Evolutionary conservation across 1,284 basidiomycete species (phyloP), one percentile per base, ranked within the genome.

Genomic region (Microstroma glucosiphilum): DNA sequence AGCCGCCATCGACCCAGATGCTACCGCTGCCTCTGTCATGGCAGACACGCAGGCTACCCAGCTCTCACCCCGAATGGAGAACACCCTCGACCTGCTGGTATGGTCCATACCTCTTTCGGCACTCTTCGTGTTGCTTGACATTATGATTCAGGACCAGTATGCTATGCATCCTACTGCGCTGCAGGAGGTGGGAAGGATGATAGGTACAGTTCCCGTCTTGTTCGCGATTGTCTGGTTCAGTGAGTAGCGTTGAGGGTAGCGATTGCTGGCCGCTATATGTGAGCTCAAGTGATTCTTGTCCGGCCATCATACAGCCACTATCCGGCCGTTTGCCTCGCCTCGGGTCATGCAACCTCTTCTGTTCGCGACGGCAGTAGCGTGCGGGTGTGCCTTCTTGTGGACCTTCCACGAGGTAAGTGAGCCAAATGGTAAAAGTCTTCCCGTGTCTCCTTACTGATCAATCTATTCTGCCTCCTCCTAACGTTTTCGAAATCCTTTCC

Each of bases 131-230:
- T 57, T 79, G 54, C 53, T 79, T 55, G 75, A 75, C 60, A 65
- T 79, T 23, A 62, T 78, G 43, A 73, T 78, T 17, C 64, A 74
- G 56, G 75, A 79, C 65, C 77, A 79, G 64, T 79, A 79, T 54
- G 69, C 70, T 13, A 63, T 70, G 60, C 72, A 73, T 1, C 66
- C 70, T 0, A 67, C 69, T 4, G 26, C 68, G 3, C 12, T 57
- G 3, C 63, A 66, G 51, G 71, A 78, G 55, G 40, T 59, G 2
- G 57, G 46, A 13, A 63, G 71, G 30, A 37, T 76, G 55, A 15
- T 61, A 7, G 49, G 59, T 6, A 68, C 69, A 26, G 49, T 76
- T 17, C 77, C 77, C 3, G 57, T 66, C 25, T 13, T 40, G 9
- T 41, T 55, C 30, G 30, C 42, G 12, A 25, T 54, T 25, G 13